Conservation (phyloP, 768 basidiomycete genomes). For the Cystobasidium onofrii region DNA sequence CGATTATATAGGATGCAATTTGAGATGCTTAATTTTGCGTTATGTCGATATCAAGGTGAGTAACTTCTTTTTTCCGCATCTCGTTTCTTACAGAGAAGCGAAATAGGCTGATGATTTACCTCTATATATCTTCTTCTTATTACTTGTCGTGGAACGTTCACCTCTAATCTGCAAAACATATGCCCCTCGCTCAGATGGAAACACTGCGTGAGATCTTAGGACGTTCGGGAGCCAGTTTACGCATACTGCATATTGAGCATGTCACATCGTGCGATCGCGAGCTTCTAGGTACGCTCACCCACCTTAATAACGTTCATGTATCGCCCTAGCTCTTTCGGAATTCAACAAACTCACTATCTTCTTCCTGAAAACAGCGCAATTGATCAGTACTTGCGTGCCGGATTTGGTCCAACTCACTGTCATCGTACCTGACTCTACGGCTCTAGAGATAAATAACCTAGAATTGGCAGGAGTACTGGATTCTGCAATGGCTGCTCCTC, state of each 20-base stretch:
- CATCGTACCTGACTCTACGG: not conserved
- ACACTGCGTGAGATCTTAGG: not conserved
- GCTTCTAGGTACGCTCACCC: not conserved
- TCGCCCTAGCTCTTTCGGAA: too few relatives aligned
- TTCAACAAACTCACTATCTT: not conserved
- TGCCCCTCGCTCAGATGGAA: not conserved
- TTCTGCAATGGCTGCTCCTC: not conserved
- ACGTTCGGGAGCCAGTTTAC: not conserved
- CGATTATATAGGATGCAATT: conserved; percentile 1
- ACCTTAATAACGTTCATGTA: not conserved
- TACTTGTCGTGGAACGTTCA: too few relatives aligned
- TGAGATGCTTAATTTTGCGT: not conserved
- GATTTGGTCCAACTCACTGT: not conserved
- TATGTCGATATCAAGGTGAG: conserved; percentile 11
- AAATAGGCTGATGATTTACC: too few relatives aligned
- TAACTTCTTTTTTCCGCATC: not conserved
- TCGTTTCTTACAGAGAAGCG: too few relatives aligned
- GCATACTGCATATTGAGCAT: conserved; percentile 6
- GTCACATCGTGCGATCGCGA: not conserved
- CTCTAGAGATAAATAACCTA: not conserved
- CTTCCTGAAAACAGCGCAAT: not conserved
- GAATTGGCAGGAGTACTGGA: not conserved
- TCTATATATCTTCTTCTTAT: not conserved
- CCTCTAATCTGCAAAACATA: too few relatives aligned
- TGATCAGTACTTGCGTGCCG: not conserved